These are phyloP conservation scores for Solanum ossicruentum DNA, from an alignment of 257 asterid species.

Conservation along the genomic window DNA sequence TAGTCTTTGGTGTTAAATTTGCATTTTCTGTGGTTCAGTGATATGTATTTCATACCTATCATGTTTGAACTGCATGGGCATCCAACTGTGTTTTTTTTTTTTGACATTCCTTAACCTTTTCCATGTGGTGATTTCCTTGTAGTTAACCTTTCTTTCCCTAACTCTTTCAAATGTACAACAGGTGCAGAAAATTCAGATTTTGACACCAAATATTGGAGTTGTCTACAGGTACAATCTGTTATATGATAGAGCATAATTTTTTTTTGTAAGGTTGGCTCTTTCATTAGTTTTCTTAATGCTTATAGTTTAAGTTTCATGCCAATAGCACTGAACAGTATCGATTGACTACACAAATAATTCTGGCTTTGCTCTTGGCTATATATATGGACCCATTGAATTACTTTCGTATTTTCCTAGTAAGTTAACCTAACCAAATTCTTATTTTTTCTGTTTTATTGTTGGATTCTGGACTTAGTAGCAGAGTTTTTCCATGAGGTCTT, in stretches of 20 bases:
- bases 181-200: constrained; percentile 92
- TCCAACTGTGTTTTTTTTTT: not conserved
- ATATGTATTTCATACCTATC: not conserved
- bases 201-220: constrained; percentile 96
- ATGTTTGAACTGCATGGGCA: not conserved
- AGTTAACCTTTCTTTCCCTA: not conserved
- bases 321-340: not conserved
- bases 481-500: not conserved
- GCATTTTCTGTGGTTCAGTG: not conserved
- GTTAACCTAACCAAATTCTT: not conserved
- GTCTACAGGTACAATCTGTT: constrained; percentile 66
- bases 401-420: not conserved
- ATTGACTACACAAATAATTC: not conserved
- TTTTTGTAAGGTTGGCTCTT: not conserved
- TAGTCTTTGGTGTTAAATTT: not conserved
- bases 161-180: constrained; percentile 12
- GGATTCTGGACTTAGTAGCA: not conserved
- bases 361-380: not conserved
- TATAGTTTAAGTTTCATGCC: not conserved
- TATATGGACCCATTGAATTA: not conserved
- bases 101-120: not conserved
- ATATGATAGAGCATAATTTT: not conserved
- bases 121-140: not conserved
- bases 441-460: not conserved
- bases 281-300: not conserved